These are phyloP conservation scores for Microbotryomycetes sp. DNA, from an alignment of 1,284 basidiomycete genomes.

Conservation along the genomic window DNA sequence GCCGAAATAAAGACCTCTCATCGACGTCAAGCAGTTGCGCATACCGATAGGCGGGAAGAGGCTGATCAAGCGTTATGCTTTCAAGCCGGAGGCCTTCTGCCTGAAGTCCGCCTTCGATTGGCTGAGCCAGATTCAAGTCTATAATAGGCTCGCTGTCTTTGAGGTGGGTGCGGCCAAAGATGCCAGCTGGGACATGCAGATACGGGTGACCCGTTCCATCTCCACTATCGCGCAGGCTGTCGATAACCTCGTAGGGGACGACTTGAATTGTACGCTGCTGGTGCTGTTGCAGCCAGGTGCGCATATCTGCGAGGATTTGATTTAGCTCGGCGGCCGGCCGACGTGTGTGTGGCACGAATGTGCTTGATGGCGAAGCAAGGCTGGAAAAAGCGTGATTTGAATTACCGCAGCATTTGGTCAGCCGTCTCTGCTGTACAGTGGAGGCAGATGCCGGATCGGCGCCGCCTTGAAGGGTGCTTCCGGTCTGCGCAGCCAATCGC, in stretches of 20 bases:
- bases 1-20: conserved; percentile 55
- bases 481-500: background rate
- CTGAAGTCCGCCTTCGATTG: too few relatives aligned
- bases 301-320: background rate
- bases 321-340: background rate
- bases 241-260: background rate
- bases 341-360: background rate
- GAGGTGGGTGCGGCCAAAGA: conserved; percentile 34
- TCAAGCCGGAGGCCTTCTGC: too few relatives aligned
- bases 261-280: background rate
- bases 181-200: background rate
- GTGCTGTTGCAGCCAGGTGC: background rate
- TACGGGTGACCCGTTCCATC: background rate
- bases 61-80: too few relatives aligned
- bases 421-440: background rate
- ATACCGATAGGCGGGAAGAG: too few relatives aligned
- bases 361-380: background rate
- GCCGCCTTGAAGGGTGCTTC: too few relatives aligned
- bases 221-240: background rate
- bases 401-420: background rate
- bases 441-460: too few relatives aligned
- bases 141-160: too few relatives aligned
- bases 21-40: conserved; percentile 47
- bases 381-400: background rate
- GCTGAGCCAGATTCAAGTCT: too few relatives aligned